Evolutionary conservation across 2,329 filamentous ascomycete species (phyloP).

Genomic region (Colletotrichum liaoningense): DNA sequence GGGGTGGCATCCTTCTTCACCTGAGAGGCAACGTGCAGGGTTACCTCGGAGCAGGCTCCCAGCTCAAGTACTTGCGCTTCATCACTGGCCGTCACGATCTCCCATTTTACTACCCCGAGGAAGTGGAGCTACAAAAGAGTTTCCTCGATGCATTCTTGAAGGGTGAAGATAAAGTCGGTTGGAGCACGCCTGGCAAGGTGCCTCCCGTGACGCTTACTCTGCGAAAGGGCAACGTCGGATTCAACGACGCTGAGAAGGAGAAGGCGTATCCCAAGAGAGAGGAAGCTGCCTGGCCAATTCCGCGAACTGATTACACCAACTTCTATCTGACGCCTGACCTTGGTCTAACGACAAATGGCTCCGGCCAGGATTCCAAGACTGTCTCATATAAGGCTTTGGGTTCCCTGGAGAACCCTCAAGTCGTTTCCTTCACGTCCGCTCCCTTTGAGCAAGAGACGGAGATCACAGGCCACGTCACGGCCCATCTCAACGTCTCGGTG

Average conservation of each 20-base stretch:
- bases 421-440: constrained; percentile 67
- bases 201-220: constrained; percentile 71
- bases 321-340: constrained; percentile 66
- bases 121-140: constrained; percentile 74
- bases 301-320: constrained; percentile 71
- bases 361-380: constrained; percentile 37
- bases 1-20: constrained; percentile 77
- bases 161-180: constrained; percentile 71
- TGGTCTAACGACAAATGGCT: constrained; percentile 49
- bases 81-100: constrained; percentile 78
- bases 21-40: constrained; percentile 77
- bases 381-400: constrained; percentile 71
- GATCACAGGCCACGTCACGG: constrained; percentile 75
- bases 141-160: constrained; percentile 81
- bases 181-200: constrained; percentile 67
- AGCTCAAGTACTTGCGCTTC: constrained; percentile 76
- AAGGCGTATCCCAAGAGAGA: constrained; percentile 63
- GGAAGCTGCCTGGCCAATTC: constrained; percentile 75
- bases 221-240: constrained; percentile 74
- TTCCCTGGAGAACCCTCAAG: constrained; percentile 62
- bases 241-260: constrained; percentile 73
- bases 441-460: constrained; percentile 74
- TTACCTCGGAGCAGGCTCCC: constrained; percentile 71
- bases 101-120: constrained; percentile 77
- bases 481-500: constrained; percentile 73